These are phyloP conservation scores for Piper betle DNA, from an alignment of 164 flowering plant genomes.

Conservation along the genomic window DNA sequence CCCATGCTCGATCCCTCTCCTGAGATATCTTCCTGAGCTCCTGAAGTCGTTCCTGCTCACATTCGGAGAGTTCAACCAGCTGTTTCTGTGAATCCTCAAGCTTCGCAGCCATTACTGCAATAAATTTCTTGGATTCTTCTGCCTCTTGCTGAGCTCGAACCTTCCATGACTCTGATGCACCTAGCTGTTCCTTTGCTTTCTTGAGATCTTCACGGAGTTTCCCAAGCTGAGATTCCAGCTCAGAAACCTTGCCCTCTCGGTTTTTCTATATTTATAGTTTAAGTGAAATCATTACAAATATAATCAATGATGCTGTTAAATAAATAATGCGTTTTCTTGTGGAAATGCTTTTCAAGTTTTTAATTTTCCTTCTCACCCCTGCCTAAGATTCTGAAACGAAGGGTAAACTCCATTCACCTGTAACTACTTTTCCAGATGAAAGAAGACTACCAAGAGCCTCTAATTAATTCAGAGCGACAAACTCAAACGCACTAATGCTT, in stretches of 20 bases:
- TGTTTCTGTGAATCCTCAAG: constrained; percentile 51
- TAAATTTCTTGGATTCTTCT: constrained; percentile 18
- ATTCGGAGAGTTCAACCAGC: constrained; percentile 28
- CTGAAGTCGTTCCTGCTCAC: constrained; percentile 32
- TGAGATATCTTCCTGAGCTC: constrained; percentile 33
- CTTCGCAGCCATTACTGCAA: constrained; percentile 37
- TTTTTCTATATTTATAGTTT: constrained; percentile 32
- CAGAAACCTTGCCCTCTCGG: constrained; percentile 51
- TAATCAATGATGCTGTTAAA: no score
- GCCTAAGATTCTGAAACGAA: no score
- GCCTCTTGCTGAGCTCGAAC: constrained; percentile 38
- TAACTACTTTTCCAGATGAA: no score
- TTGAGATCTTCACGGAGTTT: constrained; percentile 64
- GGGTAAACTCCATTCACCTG: no score
- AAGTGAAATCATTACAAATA: constrained; percentile 1
- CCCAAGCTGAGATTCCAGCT: constrained; percentile 57
- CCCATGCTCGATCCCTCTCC: constrained; percentile 35
- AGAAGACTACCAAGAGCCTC: no score
- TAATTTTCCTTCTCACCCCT: no score
- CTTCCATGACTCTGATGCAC: constrained; percentile 47
- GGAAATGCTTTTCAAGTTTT: no score
- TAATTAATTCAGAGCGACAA: no score
- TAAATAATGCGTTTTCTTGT: no score
- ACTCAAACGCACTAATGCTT: no score
- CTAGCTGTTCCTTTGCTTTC: constrained; percentile 52